Base-by-base conservation (phyloP, 1,284 basidiomycete species). In the Salmacisia buchloeana region DNA sequence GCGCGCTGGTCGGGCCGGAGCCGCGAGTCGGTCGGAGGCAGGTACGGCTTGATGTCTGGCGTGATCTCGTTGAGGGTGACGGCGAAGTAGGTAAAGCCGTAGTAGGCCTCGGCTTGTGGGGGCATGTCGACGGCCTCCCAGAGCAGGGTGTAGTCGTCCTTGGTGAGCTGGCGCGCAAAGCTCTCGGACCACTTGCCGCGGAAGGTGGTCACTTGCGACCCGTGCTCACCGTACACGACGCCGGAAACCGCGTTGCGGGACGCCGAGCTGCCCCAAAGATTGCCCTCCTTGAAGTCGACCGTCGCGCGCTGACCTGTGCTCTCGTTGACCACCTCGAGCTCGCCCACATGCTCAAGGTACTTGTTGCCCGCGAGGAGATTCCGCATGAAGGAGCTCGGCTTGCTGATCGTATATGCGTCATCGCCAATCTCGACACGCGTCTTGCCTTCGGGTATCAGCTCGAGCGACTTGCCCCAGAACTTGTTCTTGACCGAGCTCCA, bases 11-110 rank as follows among this genome's bases (percentile, higher is more conserved):
- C 92, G 1, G 92, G 90, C 36, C 92, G 85, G 64, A 86, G 83
- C 34, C 93, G 85, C 7, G 92, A 92, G 78, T 96, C 93, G 0
- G 92, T 93, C 0, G 87, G 85, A 0, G 92, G 89, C 5, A 94
- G 52, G 65, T 84, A 85, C 3, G 83, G 85, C 63, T 85, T 82
- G 21, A 92, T 80, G 74, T 91, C 88, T 2, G 71, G 67, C 0
- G 68, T 71, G 18, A 79, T 59, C 58, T 79, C 72, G 65, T 79
- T 79, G 59, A 79, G 70, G 41, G 70, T 71, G 63, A 79, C 73
- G 68, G 76, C 77, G 64, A 79, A 79, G 65, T 74, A 72, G 33
- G 77, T 79, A 61, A 79, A 79, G 6, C 77, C 77, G 60, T 79
- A 79, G 62, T 79, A 78, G 18, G 72, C 67, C 36, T 73, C 64